Base-by-base conservation (phyloP, 2,329 filamentous ascomycete species). In the Fusarium armeniacum region DNA sequence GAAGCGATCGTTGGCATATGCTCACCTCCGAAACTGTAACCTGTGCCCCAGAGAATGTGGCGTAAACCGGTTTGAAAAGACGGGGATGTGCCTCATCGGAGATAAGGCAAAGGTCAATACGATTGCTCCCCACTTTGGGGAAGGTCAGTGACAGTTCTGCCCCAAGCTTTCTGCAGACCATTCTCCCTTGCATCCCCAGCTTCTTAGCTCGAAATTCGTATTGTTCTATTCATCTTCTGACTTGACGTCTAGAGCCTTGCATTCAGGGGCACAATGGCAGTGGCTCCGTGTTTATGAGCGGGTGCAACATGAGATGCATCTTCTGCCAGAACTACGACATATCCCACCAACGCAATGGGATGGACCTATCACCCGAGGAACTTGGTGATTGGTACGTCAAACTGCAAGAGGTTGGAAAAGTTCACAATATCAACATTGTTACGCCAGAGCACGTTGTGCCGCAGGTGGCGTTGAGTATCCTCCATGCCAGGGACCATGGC, bases 381-480 rank as follows among this genome's bases (percentile, higher is more conserved):
- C 85, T 97, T 6, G 93, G 86, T 7, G 89, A 91, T 55, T 96
- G 93, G 93, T 94, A 91, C 79, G 74, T 96, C 60, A 96, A 96
- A 80, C 82, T 97, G 44, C 93, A 96, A 77, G 85, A 92, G 30
- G 86, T 93, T 4, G 93, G 92, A n/a, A 82, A 85, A 11, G 91
- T 93, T n/a, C 93, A 97, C 81, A 96, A 96, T 77, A 94, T 97
- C 83, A 96, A 97, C 78, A 87, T 95, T 24, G 87, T 97, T 61
- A 97, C 93, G 0, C 93, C 93, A 0, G 93, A 97, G 76, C 93
- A 97, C 77, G 91, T 97, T 20, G 93, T 94, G 6, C 92, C 93
- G 0, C 93, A 96, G 77, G 91, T 96, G 12, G 92, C 88, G 1
- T 82, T 96, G 33, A 90, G 90, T 16, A 93, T 96, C 71, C 82